Percentiles rank a stretch among this genome's conserved stretches.
phyloP scores from a whole-genome alignment of 1,139 yeast species.

The Saccharomyces hybrid region DNA sequence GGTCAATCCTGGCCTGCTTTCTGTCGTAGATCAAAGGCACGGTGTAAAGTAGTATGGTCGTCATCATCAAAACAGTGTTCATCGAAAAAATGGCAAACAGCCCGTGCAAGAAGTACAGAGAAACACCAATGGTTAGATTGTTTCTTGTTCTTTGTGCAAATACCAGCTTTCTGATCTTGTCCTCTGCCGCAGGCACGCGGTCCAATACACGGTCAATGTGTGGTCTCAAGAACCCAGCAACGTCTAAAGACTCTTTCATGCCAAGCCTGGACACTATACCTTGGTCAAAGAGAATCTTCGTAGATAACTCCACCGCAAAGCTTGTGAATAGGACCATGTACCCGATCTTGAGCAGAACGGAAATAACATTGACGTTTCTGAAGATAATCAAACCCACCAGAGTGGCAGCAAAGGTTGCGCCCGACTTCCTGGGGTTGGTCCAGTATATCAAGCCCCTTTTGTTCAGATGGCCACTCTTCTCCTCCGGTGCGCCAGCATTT shows the following conservation, averaged over 20 bases:
- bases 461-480: background rate
- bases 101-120: conserved; percentile 55
- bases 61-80: conserved; percentile 51
- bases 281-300: conserved; percentile 55
- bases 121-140: conserved; percentile 16
- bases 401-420: conserved; percentile 55
- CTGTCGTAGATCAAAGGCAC: conserved; percentile 63
- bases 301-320: conserved; percentile 60
- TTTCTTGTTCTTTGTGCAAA: conserved; percentile 16
- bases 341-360: conserved; percentile 48
- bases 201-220: conserved; percentile 15
- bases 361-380: conserved; percentile 60
- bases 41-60: conserved; percentile 59
- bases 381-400: conserved; percentile 35
- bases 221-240: conserved; percentile 41
- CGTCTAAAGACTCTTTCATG: conserved; percentile 19
- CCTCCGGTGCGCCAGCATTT: background rate
- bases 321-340: conserved; percentile 36
- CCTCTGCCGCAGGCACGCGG: background rate
- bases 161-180: background rate
- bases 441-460: conserved; percentile 49
- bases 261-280: conserved; percentile 52
- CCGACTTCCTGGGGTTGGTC: conserved; percentile 71
- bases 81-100: conserved; percentile 68
- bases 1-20: conserved; percentile 75